Conservation (phyloP, 1,284 basidiomycete genomes). For the Rhizoctonia solani region DNA sequence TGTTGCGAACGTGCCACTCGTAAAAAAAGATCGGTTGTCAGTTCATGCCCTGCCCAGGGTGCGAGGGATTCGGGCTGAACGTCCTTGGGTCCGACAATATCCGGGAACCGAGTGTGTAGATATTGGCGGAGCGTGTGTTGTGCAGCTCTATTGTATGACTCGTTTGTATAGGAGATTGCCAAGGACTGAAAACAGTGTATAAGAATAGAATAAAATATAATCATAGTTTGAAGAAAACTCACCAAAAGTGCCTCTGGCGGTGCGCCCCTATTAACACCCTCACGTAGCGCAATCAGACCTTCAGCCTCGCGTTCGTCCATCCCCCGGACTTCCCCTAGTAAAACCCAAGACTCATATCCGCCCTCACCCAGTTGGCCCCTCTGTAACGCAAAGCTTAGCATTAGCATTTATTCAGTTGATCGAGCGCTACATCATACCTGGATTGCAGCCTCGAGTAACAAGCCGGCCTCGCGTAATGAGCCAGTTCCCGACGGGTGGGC, state of each 20-base stretch:
- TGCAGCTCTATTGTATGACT: conserved; percentile 87
- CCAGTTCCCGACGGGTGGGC: conserved; percentile 73
- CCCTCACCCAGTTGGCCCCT: conserved; percentile 74
- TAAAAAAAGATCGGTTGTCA: conserved; percentile 84
- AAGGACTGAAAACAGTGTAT: conserved; percentile 66
- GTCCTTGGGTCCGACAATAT: conserved; percentile 57
- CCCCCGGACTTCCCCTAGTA: conserved; percentile 90
- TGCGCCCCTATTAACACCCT: conserved; percentile 68
- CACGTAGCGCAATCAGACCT: conserved; percentile 72
- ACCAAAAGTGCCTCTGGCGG: conserved; percentile 75
- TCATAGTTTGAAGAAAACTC: conserved; percentile 44
- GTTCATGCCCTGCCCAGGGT: conserved; percentile 84
- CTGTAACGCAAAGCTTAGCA: conserved; percentile 42
- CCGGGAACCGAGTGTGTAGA: conserved; percentile 79
- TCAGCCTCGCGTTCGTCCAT: conserved; percentile 94
- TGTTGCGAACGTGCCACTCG: conserved; percentile 82
- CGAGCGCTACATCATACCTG: conserved; percentile 42
- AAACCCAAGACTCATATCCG: conserved; percentile 89
- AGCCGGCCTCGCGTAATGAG: conserved; percentile 80
- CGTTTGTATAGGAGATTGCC: conserved; percentile 97
- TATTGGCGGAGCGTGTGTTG: conserved; percentile 88
- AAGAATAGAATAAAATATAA: not conserved
- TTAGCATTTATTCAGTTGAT: not conserved
- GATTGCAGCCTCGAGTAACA: conserved; percentile 87
- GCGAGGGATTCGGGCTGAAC: conserved; percentile 51